Evolutionary conservation across 2,329 filamentous ascomycete genomes (phyloP), one percentile per base, ranked within the genome.

Genomic region (Xylaria sp.): DNA sequence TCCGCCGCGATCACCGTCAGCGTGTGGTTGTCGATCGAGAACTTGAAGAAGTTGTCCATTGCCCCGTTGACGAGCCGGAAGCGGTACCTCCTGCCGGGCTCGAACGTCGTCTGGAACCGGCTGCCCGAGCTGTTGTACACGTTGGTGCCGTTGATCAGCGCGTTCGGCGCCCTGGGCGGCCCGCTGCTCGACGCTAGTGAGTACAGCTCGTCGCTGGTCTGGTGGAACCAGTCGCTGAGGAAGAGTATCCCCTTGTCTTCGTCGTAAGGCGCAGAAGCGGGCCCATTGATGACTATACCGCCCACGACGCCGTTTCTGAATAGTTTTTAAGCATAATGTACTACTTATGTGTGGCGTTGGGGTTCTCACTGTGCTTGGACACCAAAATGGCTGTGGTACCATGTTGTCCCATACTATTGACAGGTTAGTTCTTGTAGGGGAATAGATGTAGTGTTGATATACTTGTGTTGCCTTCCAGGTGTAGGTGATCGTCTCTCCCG

Each of bases 311-410:
- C 63, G 24, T 66, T 65, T 57, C 64, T 63, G 52, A n/a, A 6
- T 18, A 48, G 9, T n/a, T 4, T 8, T 61, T 29, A 61, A n/a
- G 58, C 26, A 22, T 20, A 7, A 13, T 0, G 86, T 68, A 1
- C 85, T 85, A 48, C 84, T 75, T 63, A 68, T 74, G 0, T 67
- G 63, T 44, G 4, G 22, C 6, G 26, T 19, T 16, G 20, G 16
- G n/a, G 5, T 46, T 50, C 61, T 60, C 40, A 63, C 61, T 53
- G 61, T 37, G 63, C 63, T 39, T 78, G 75, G 0, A 74, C 60
- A 6, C 73, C 74, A 62, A 81, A 82, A 63, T 87, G 84, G 4
- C 79, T 82, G 66, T 88, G 85, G 54, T 86, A 87, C 81, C 81
- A 85, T 2, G 73, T 74, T 1, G 76, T 72, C 22, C 84, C 80